Conservation (phyloP, 2,329 filamentous ascomycete genomes). For the Coniella vitis region DNA sequence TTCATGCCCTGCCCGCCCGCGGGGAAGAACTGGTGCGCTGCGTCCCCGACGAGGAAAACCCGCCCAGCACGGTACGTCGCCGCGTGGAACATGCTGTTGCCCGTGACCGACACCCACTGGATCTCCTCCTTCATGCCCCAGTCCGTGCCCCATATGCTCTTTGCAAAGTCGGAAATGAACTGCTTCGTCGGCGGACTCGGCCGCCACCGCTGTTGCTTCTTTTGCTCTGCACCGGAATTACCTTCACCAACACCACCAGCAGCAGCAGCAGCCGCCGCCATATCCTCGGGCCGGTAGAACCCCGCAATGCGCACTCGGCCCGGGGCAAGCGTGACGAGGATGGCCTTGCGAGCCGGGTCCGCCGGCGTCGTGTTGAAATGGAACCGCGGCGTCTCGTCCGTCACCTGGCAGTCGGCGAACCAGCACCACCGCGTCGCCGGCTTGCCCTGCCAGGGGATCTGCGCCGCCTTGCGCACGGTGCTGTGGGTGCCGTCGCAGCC, state of each 20-base stretch:
- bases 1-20: constrained; percentile 54
- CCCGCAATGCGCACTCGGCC: constrained; percentile 1
- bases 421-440: constrained; percentile 31
- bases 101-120: constrained; percentile 5
- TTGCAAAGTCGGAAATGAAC: not conserved
- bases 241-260: too few species aligned
- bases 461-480: constrained; percentile 29
- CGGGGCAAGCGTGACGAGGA: constrained; percentile 1
- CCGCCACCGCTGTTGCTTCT: too few species aligned
- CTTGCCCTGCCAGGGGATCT: constrained; percentile 31
- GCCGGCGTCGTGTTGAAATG: not conserved
- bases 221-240: too few species aligned
- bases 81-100: constrained; percentile 24
- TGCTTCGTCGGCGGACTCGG: not conserved
- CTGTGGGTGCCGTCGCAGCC: constrained; percentile 38
- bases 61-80: constrained; percentile 38
- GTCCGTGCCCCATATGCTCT: not conserved
- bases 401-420: constrained; percentile 24
- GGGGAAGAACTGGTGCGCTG: constrained; percentile 49
- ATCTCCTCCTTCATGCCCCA: constrained; percentile 6
- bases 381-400: constrained; percentile 15
- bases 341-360: not conserved
- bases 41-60: constrained; percentile 49
- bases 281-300: not conserved
- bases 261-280: too few species aligned